Evolutionary conservation across 495 filamentous ascomycete species (phyloP), one percentile per base, ranked within the genome.

Genomic region (Aspergillus coremiiformis): DNA sequence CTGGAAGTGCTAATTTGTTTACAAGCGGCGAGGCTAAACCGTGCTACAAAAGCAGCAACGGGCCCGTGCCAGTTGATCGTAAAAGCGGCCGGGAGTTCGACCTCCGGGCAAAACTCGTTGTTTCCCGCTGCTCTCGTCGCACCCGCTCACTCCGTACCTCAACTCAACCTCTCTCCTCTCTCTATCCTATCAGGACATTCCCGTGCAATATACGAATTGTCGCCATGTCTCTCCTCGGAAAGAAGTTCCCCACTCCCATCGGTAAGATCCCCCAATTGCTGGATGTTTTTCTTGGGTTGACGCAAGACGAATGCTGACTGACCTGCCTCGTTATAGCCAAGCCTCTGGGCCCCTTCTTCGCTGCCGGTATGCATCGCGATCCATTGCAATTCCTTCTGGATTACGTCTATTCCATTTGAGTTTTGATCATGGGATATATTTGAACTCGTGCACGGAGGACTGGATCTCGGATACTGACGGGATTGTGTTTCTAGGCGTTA

Each of bases 281-380:
- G 20, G 4, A 20, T 12, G n/a, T 35, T 26, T 23, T 37, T 20
- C 39, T 9, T 26, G 15, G 27, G 29, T n/a, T 39, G 27, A 10
- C 11, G 4, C 29, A 7, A 23, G 45, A 30, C 23, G 22, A 14
- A 12, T 0, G 69, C 66, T 71, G 53, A 70, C 65, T 60, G 53
- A 64, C 57, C 51, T 45, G 51, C 53, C 52, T 53, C 59, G 44
- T 52, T 62, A 74, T 69, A 97, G 92, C 87, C 75, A 73, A 78
- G 76, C 90, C 91, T 57, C 80, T 94, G 82, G 83, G 79, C 64
- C 92, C 92, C 49, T 97, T 96, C 83, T 94, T 85, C 79, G 75
- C 80, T 75, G 91, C 92, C 67, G 90, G 92, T 97, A 92, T 66
- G 90, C 60, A 53, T 54, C 30, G 30, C 51, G 17, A 29, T 49